A percentile compares a stretch with the other conserved stretches of the same genome.
These are phyloP conservation scores for Arctium minus DNA, from an alignment of 129 eudicot species.

Conservation along the genomic window DNA sequence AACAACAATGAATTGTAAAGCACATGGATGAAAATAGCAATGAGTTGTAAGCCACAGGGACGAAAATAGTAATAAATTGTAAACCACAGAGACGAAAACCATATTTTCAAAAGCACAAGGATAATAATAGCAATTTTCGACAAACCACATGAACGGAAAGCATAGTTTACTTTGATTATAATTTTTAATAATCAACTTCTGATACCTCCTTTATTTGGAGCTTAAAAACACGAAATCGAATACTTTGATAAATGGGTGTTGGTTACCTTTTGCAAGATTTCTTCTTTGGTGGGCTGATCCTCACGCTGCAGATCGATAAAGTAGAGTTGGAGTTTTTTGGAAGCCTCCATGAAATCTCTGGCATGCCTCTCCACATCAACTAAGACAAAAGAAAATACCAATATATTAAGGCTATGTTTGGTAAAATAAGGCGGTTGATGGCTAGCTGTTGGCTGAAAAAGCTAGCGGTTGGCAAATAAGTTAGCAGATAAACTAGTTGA, in stretches of 20 bases:
- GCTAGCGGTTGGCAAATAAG: background rate
- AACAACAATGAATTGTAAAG: background rate
- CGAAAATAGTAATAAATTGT: background rate
- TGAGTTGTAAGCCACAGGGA: background rate
- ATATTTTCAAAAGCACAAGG: background rate
- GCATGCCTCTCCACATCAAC: slow-evolving; percentile 99
- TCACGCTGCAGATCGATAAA: slow-evolving; percentile 80
- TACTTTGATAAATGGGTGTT: background rate
- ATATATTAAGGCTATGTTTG: background rate
- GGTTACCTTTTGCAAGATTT: slow-evolving; percentile 69
- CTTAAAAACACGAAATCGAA: background rate
- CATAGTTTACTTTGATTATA: too few species aligned
- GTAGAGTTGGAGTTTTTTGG: slow-evolving; percentile 85
- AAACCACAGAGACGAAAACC: background rate
- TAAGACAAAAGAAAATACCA: slow-evolving; percentile 18
- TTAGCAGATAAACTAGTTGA: background rate
- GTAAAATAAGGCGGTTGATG: background rate
- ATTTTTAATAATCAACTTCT: background rate
- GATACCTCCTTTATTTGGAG: background rate
- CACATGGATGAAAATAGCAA: background rate
- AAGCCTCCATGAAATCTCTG: slow-evolving; percentile 98
- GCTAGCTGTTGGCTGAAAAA: background rate
- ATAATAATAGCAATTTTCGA: background rate
- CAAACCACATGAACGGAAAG: background rate
- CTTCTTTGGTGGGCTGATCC: slow-evolving; percentile 73